Percentiles rank a stretch among this genome's conserved stretches.
phyloP scores from a whole-genome alignment of 306 rosid species.

The Medicago truncatula region MtrunA17r5.0-ANR NC_053045.1:54102001-54102500 shows the following conservation, averaged over 20 bases:
- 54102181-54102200: constrained; percentile 16
- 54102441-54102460: not conserved
- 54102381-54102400: not conserved
- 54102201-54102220: constrained; percentile 30
- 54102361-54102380: not conserved
- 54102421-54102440: constrained; percentile 2
- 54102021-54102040: constrained; percentile 22
- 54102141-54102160: not conserved
- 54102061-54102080: constrained; percentile 8
- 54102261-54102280: constrained; percentile 6
- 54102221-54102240: constrained; percentile 23
- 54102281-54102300: constrained; percentile 24
- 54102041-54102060: constrained; percentile 31
- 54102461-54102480: not conserved
- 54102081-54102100: constrained; percentile 25
- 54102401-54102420: constrained; percentile 16
- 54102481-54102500: constrained; percentile 12
- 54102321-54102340: constrained; percentile 27
- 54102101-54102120: constrained; percentile 3
- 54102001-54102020: constrained; percentile 2
- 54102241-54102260: not conserved
- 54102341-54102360: not conserved
- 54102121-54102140: constrained; percentile 28
- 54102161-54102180: constrained; percentile 16
- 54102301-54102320: constrained; percentile 1